Base-by-base conservation (phyloP, 208 protist species). In the Acanthamoeba healyi region DNA sequence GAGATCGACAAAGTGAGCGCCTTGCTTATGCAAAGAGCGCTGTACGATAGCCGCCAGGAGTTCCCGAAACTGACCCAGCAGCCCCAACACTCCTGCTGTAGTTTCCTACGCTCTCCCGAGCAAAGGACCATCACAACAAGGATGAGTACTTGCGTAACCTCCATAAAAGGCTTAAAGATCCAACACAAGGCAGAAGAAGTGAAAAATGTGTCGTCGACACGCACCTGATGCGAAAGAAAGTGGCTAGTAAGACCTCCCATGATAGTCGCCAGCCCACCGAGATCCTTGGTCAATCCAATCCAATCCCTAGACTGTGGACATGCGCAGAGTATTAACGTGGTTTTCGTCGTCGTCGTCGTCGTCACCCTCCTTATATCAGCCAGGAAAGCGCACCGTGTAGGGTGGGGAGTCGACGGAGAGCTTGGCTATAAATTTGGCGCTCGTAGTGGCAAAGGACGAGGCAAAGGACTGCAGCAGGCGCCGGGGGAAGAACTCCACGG, bases 391-490 rank as follows among this genome's bases (percentile, higher is more conserved):
- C 32, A 56, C 40, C 2, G 9, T 84, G 42, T 36, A 84, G 9
- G 74, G 40, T 0, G 40, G 4, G 12, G 42, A 2, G 26, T 34
- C 36, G 24, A 42, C n/a, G 42, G 19, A 6, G 22, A 84, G 42
- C 22, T 84, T 49, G 38, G 42, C 74, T 5, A 84, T 19, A 24
- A 84, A 84, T 36, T 29, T n/a, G 42, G 74, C 34, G 44, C 40
- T 56, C 24, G 74, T 34, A 7, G 38, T 56, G 74, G 74, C 42
- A 56, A 84, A 84, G 42, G 74, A 46, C 44, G 74, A 84, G 42
- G 74, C 74, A 34, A 84, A 29, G 24, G 74, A 56, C 15, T 49
- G 74, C 74, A 84, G 74, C 40, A 84, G 74, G n/a, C 42, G 74
- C 14, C 44, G 74, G 2, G 74, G 74, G 44, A 84, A 84, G 32